Evolutionary conservation across 495 filamentous ascomycete species (phyloP).

Genomic region (Aspergillus mulundensis): DNA sequence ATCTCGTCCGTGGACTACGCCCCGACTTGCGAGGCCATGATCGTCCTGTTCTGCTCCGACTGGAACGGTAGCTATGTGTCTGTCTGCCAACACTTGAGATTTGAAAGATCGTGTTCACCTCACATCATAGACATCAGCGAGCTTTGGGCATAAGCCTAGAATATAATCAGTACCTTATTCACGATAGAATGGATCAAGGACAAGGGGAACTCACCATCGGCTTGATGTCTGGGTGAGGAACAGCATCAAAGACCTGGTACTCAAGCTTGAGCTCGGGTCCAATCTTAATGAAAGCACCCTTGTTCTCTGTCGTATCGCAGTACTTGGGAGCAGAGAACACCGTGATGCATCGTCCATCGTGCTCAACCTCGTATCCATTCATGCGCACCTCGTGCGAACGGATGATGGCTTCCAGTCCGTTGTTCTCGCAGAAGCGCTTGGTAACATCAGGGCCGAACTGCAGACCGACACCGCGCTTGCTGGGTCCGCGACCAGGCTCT

Average conservation of each 20-base stretch:
- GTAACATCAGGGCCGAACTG: slow-evolving; percentile 97
- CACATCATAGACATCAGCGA: slow-evolving; percentile 65
- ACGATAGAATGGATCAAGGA: background rate
- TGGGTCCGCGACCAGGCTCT: slow-evolving; percentile 80
- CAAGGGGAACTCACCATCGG: slow-evolving; percentile 70
- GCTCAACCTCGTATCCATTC: slow-evolving; percentile 97
- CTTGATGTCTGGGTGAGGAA: slow-evolving; percentile 89
- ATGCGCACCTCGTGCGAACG: slow-evolving; percentile 96
- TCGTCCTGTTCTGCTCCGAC: background rate
- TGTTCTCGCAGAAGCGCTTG: slow-evolving; percentile 93
- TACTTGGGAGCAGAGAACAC: slow-evolving; percentile 98
- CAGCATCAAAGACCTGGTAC: slow-evolving; percentile 90
- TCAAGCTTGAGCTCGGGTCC: slow-evolving; percentile 85
- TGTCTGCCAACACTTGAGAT: slow-evolving; percentile 13
- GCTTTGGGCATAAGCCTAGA: slow-evolving; percentile 75
- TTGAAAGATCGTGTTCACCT: slow-evolving; percentile 23
- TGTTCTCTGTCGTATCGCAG: slow-evolving; percentile 96
- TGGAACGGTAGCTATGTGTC: background rate
- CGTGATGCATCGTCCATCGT: slow-evolving; percentile 95
- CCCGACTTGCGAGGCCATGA: background rate
- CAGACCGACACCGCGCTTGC: slow-evolving; percentile 93
- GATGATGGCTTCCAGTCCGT: slow-evolving; percentile 91
- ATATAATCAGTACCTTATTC: slow-evolving; percentile 1
- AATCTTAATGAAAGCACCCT: slow-evolving; percentile 98
- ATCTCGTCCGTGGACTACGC: background rate